Percentiles rank a stretch among this genome's conserved stretches.
Conservation (phyloP, 179 eudicot genomes). For the Heliamphora pulchella region DNA sequence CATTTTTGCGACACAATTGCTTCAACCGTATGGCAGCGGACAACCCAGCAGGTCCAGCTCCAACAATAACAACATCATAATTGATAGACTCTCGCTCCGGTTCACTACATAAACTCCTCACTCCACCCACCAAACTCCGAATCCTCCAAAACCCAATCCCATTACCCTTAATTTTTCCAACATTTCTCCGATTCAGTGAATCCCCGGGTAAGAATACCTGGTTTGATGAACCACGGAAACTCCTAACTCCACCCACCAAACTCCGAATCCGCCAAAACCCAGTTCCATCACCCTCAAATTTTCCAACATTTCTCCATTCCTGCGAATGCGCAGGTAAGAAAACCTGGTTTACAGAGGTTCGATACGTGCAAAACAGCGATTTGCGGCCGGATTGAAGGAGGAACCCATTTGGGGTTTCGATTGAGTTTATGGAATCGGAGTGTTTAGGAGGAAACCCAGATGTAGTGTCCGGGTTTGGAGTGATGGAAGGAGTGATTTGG, state of each 20-base stretch:
- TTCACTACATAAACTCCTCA: conserved; percentile 39
- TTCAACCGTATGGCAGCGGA: conserved; percentile 91
- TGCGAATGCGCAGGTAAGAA: conserved; percentile 6
- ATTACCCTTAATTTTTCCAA: not conserved
- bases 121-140: conserved; percentile 16
- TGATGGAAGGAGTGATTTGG: not conserved
- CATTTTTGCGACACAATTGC: conserved; percentile 59
- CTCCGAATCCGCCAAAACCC: conserved; percentile 21
- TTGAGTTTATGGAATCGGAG: not conserved
- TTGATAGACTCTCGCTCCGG: conserved; percentile 52
- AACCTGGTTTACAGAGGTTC: not conserved
- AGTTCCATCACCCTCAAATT: conserved; percentile 15
- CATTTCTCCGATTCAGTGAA: not conserved
- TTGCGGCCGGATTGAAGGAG: not conserved
- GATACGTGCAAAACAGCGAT: not conserved
- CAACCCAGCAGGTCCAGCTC: conserved; percentile 97
- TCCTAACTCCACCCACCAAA: conserved; percentile 16
- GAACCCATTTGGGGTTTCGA: not conserved
- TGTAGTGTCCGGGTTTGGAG: not conserved
- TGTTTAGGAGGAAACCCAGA: conserved; percentile 2
- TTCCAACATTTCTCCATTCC: not conserved
- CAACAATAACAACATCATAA: conserved; percentile 86
- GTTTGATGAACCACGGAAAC: not conserved
- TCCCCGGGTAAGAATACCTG: conserved; percentile 4
- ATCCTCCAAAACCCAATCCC: conserved; percentile 26